These are phyloP conservation scores for Calonectria montana DNA, from an alignment of 2,329 filamentous ascomycete genomes.

Conservation along the genomic window DNA sequence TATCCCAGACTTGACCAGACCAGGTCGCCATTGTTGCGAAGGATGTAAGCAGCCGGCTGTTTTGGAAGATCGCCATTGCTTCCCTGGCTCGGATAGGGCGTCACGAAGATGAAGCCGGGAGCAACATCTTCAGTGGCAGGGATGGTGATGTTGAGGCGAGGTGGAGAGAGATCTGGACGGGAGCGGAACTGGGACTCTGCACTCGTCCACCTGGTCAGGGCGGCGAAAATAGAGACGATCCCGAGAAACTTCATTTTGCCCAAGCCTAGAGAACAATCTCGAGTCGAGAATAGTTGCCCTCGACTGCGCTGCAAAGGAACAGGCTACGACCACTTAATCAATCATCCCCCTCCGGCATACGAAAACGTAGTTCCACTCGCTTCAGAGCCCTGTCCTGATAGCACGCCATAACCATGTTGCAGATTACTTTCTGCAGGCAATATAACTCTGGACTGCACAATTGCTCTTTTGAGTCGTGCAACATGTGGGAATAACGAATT, in stretches of 20 bases:
- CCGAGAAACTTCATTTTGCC: constrained; percentile 12
- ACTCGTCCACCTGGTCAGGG: not conserved
- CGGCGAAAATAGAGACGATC: not conserved
- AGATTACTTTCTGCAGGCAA: constrained; percentile 12
- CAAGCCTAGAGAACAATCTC: not conserved
- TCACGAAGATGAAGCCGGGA: constrained; percentile 56
- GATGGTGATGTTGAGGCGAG: constrained; percentile 53
- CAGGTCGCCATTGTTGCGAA: constrained; percentile 63
- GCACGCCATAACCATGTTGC: constrained; percentile 23
- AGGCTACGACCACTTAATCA: not conserved
- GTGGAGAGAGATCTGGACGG: constrained; percentile 32
- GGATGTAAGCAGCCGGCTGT: constrained; percentile 66
- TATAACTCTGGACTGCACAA: constrained; percentile 1
- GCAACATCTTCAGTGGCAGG: constrained; percentile 52
- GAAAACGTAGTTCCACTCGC: not conserved
- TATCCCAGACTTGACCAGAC: constrained; percentile 67
- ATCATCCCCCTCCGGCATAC: not conserved
- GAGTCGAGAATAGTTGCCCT: not conserved
- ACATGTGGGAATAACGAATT: not conserved
- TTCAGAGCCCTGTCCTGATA: not conserved
- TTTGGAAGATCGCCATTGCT: constrained; percentile 53
- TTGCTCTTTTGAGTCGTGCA: not conserved
- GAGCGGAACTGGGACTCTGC: constrained; percentile 39
- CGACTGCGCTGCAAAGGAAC: not conserved
- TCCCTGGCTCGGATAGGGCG: constrained; percentile 47